Percentiles rank a stretch among this genome's conserved stretches.
Evolutionary conservation across 768 basidiomycete genomes (phyloP).

Genomic region (Mycena indigotica): DNA sequence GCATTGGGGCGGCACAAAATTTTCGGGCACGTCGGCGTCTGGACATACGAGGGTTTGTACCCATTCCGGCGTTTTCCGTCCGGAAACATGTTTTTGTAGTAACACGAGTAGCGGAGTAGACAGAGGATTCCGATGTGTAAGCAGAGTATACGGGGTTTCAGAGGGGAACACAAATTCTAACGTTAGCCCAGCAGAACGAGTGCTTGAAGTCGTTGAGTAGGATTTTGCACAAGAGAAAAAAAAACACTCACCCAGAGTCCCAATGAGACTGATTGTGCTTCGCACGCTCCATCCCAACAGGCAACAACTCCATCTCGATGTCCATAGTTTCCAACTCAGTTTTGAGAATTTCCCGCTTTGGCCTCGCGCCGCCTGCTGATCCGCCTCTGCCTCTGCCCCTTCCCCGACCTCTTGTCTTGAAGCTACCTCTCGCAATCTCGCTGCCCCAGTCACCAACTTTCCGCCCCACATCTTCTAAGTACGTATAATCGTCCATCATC

Average conservation of each 20-base stretch:
- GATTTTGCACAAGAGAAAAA: slow-evolving; percentile 9
- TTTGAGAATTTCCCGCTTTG: slow-evolving; percentile 69
- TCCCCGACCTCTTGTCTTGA: slow-evolving; percentile 36
- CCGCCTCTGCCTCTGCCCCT: slow-evolving; percentile 35
- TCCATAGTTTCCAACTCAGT: slow-evolving; percentile 67
- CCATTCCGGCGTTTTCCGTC: slow-evolving; percentile 62
- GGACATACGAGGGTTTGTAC: slow-evolving; percentile 52
- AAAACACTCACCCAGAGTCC: slow-evolving; percentile 70
- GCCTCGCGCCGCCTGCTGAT: slow-evolving; percentile 33
- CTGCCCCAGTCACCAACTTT: slow-evolving; percentile 73
- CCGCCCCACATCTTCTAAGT: slow-evolving; percentile 80
- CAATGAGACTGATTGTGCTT: slow-evolving; percentile 80
- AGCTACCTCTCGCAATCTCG: slow-evolving; percentile 68
- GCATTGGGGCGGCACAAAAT: slow-evolving; percentile 59
- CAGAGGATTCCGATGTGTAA: slow-evolving; percentile 67
- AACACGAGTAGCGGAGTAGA: slow-evolving; percentile 51
- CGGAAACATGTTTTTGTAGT: slow-evolving; percentile 49
- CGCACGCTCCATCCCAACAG: slow-evolving; percentile 80
- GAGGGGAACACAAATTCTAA: slow-evolving; percentile 67
- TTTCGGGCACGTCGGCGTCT: slow-evolving; percentile 56
- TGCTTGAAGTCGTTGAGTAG: slow-evolving; percentile 46
- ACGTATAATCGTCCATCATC: slow-evolving; percentile 89
- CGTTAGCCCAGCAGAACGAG: slow-evolving; percentile 67
- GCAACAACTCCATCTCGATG: slow-evolving; percentile 75
- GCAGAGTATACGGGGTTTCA: slow-evolving; percentile 42